A percentile compares a stretch with the other conserved stretches of the same genome.
Evolutionary conservation across 176 grass and related monocot species (phyloP).

Genomic region (Tuctoria greenei): DNA sequence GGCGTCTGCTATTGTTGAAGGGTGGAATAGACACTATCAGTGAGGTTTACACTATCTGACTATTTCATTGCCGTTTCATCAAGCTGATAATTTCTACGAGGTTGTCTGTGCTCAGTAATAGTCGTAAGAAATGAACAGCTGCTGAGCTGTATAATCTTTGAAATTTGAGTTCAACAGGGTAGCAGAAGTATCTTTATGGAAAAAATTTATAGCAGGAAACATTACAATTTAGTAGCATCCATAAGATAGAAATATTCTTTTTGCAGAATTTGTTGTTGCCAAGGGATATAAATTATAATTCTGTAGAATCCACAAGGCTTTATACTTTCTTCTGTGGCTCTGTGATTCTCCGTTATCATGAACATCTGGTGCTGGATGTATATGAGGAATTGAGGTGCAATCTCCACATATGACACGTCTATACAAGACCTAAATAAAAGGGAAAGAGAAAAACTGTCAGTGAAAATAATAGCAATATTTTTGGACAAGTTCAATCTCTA

Average conservation of each 20-base stretch:
- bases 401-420: constrained; percentile 11
- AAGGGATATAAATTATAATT: not conserved
- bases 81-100: not conserved
- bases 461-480: not conserved
- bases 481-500: not conserved
- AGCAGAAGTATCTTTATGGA: not conserved
- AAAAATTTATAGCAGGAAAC: constrained; percentile 22
- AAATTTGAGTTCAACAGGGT: constrained; percentile 8
- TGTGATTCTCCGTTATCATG: constrained; percentile 18
- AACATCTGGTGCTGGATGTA: not conserved
- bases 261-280: constrained; percentile 11
- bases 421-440: not conserved
- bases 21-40: not conserved
- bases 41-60: not conserved
- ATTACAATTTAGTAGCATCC: not conserved
- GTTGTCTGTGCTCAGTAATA: not conserved
- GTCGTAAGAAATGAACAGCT: not conserved
- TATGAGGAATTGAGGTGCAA: not conserved
- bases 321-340: not conserved
- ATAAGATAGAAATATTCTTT: not conserved
- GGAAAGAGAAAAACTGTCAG: not conserved
- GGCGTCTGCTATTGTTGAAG: not conserved
- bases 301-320: not conserved
- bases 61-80: not conserved
- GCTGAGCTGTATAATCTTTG: not conserved